Percentiles rank a stretch among this genome's conserved stretches.
Conservation (phyloP, 2,329 filamentous ascomycete genomes). For the Elsinoe batatas region DNA sequence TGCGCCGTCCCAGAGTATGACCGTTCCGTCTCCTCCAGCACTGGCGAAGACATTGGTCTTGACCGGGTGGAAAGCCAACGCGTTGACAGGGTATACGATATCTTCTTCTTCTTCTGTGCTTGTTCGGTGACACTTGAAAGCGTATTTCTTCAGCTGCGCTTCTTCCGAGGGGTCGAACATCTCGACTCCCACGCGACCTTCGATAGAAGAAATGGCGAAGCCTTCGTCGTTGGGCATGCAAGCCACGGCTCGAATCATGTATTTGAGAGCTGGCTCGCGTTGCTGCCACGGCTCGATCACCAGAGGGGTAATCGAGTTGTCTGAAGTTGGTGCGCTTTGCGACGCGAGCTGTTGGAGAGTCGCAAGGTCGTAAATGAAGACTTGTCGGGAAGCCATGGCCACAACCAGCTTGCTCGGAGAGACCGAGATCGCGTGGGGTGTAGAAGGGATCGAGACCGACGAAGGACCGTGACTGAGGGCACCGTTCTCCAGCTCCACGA, state of each 20-base stretch:
- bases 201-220: slow-evolving; percentile 85
- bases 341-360: slow-evolving; percentile 50
- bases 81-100: slow-evolving; percentile 84
- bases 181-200: slow-evolving; percentile 90
- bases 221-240: slow-evolving; percentile 96
- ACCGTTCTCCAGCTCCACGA: slow-evolving; percentile 38
- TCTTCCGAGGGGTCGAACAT: slow-evolving; percentile 89
- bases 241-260: slow-evolving; percentile 83
- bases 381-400: slow-evolving; percentile 86
- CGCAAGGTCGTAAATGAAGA: slow-evolving; percentile 86
- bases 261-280: slow-evolving; percentile 88
- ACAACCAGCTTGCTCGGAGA: slow-evolving; percentile 81
- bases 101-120: slow-evolving; percentile 54
- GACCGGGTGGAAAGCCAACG: slow-evolving; percentile 75
- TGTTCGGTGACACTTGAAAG: slow-evolving; percentile 96
- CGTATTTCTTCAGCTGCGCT: slow-evolving; percentile 88
- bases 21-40: slow-evolving; percentile 80
- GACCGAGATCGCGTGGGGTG: slow-evolving; percentile 76
- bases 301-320: slow-evolving; percentile 29
- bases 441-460: slow-evolving; percentile 64
- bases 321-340: slow-evolving; percentile 28
- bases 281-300: slow-evolving; percentile 77
- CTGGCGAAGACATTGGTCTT: slow-evolving; percentile 71
- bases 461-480: slow-evolving; percentile 46
- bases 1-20: slow-evolving; percentile 87